These are phyloP conservation scores for Suillus alpinus DNA, from an alignment of 768 basidiomycete species.

Conservation along the genomic window DNA sequence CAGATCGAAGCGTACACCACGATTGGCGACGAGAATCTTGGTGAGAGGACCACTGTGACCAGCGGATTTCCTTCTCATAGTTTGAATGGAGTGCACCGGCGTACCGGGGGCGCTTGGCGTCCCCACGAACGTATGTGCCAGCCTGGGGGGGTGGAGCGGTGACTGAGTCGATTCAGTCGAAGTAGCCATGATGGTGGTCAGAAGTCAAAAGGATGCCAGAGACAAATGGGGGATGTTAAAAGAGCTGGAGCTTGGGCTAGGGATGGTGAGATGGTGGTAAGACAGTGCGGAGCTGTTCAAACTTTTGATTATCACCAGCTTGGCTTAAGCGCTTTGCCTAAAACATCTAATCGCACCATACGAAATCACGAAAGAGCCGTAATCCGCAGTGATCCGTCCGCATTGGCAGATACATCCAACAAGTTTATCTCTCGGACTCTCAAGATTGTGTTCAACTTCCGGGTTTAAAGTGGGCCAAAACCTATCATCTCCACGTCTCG, in stretches of 20 bases:
- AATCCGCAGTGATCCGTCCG: constrained; percentile 6
- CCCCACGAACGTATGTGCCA: constrained; percentile 67
- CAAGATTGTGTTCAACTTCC: constrained; percentile 14
- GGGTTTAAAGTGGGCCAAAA: constrained; percentile 32
- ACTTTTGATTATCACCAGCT: constrained; percentile 8
- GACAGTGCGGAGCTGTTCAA: background rate
- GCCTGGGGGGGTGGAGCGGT: constrained; percentile 65
- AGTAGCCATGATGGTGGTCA: constrained; percentile 24
- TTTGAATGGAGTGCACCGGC: constrained; percentile 86
- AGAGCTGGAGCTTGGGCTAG: background rate
- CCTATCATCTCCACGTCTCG: constrained; percentile 28
- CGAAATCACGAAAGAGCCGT: constrained; percentile 7
- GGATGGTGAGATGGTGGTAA: constrained; percentile 1
- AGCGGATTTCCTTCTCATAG: constrained; percentile 86
- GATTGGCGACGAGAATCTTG: constrained; percentile 90
- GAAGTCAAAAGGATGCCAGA: constrained; percentile 9
- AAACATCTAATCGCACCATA: background rate
- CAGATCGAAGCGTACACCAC: constrained; percentile 61
- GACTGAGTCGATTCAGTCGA: constrained; percentile 32
- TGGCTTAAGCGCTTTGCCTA: background rate
- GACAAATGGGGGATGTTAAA: constrained; percentile 8
- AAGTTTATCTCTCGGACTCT: background rate
- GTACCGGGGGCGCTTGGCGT: constrained; percentile 81
- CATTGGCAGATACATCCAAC: background rate
- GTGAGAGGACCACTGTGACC: constrained; percentile 89